These are phyloP conservation scores for Ulota crispa DNA, from an alignment of 225 moss, liverwort and hornwort genomes.

Conservation along the genomic window DNA sequence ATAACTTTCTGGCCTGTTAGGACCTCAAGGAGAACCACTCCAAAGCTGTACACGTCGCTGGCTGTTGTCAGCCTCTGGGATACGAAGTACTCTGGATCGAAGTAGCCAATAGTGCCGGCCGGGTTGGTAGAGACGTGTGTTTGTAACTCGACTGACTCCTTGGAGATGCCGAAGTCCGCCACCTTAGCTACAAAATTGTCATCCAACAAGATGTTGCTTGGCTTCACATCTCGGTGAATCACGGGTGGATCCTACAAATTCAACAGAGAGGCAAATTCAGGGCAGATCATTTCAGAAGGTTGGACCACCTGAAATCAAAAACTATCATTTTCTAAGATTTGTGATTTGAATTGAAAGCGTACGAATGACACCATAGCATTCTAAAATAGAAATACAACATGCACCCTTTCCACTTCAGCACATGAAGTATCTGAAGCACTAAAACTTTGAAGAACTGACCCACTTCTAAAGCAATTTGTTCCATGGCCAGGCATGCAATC, in stretches of 20 bases:
- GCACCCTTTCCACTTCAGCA: background rate
- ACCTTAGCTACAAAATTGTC: conserved; percentile 49
- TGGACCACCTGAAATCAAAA: background rate
- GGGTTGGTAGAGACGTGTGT: conserved; percentile 42
- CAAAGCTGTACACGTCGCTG: conserved; percentile 44
- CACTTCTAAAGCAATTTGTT: background rate
- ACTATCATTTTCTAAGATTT: background rate
- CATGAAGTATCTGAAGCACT: background rate
- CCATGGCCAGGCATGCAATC: background rate
- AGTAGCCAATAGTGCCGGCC: conserved; percentile 52
- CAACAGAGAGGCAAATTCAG: background rate
- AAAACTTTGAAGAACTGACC: background rate
- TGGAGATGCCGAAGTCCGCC: conserved; percentile 54
- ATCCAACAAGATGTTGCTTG: conserved; percentile 47
- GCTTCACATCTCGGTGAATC: conserved; percentile 53
- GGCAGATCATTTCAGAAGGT: background rate
- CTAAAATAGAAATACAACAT: background rate
- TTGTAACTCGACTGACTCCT: conserved; percentile 34
- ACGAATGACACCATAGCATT: background rate
- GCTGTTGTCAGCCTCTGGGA: conserved; percentile 33
- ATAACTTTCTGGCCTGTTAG: conserved; percentile 45
- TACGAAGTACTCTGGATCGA: conserved; percentile 33
- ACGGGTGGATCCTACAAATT: conserved; percentile 46
- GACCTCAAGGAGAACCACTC: conserved; percentile 48
- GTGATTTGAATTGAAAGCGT: background rate